A percentile compares a stretch with the other conserved stretches of the same genome.
Evolutionary conservation across 257 asterid species (phyloP).

Genomic region (Sherardia arvensis): DNA sequence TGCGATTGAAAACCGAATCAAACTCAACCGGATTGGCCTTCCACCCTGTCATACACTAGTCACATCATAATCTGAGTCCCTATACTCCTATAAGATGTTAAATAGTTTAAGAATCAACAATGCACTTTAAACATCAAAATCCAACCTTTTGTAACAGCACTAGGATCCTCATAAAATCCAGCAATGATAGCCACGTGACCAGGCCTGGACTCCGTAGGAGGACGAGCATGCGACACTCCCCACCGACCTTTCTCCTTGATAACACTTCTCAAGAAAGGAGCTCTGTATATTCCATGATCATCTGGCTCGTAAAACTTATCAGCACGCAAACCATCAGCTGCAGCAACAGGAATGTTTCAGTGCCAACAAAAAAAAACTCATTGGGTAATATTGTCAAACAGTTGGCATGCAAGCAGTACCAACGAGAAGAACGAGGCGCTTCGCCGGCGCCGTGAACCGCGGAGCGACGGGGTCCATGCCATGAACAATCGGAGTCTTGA

Average conservation of each 20-base stretch:
- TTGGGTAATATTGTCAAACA: constrained; percentile 35
- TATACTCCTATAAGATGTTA: neutral
- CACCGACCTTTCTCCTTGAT: constrained; percentile 86
- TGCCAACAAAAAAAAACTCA: constrained; percentile 3
- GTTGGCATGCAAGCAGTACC: constrained; percentile 38
- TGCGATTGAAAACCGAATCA: constrained; percentile 91
- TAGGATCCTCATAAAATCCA: constrained; percentile 97
- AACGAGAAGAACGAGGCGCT: constrained; percentile 74
- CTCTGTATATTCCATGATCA: constrained; percentile 64
- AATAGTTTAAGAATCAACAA: neutral
- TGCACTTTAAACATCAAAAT: neutral
- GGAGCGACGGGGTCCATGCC: constrained; percentile 90
- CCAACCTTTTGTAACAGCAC: constrained; percentile 94
- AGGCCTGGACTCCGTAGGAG: constrained; percentile 97
- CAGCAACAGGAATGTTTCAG: constrained; percentile 11
- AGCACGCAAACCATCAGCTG: constrained; percentile 97
- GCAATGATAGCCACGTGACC: constrained; percentile 99
- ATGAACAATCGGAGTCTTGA: constrained; percentile 92
- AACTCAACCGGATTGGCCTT: constrained; percentile 96
- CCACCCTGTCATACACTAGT: constrained; percentile 53
- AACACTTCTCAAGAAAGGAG: constrained; percentile 86
- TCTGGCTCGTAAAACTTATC: constrained; percentile 96
- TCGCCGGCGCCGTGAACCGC: constrained; percentile 73
- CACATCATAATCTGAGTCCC: neutral
- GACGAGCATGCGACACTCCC: constrained; percentile 99